These are phyloP conservation scores for Lachnellula hyalina DNA, from an alignment of 2,329 filamentous ascomycete species.

Conservation along the genomic window DNA sequence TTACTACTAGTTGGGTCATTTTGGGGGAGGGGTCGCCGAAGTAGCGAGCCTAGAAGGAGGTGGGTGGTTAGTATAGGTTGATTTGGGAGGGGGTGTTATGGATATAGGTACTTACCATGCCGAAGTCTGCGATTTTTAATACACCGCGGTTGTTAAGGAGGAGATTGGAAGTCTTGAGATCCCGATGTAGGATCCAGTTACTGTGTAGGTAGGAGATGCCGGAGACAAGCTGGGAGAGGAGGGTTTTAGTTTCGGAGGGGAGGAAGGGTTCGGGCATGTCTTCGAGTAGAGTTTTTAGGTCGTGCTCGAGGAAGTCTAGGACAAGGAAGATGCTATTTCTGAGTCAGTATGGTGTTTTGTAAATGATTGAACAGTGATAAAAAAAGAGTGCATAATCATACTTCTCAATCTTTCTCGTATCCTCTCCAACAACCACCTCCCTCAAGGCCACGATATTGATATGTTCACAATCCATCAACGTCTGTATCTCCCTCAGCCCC, in stretches of 20 bases:
- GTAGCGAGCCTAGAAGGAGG: conserved; percentile 50
- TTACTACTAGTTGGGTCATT: conserved; percentile 89
- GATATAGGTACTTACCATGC: no score
- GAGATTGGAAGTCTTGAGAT: conserved; percentile 90
- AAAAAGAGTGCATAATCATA: conserved; percentile 27
- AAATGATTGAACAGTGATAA: neutral
- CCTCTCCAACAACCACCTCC: conserved; percentile 77
- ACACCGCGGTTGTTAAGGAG: conserved; percentile 92
- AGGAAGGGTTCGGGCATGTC: conserved; percentile 94
- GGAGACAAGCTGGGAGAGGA: conserved; percentile 75
- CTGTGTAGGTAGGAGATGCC: conserved; percentile 82
- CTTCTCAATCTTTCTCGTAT: conserved; percentile 49
- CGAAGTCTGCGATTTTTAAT: conserved; percentile 95
- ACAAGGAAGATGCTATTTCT: conserved; percentile 75
- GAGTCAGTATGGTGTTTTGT: conserved; percentile 13
- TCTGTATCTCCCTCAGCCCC: conserved; percentile 88
- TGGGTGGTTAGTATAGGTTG: conserved; percentile 49
- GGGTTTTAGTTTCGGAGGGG: conserved; percentile 85
- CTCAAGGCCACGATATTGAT: conserved; percentile 74
- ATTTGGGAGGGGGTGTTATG: no score
- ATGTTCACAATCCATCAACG: conserved; percentile 74
- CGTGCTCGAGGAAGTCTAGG: conserved; percentile 96
- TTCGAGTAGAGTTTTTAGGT: conserved; percentile 86
- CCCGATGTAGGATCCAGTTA: conserved; percentile 87
- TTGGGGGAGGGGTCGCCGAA: conserved; percentile 72